Base-by-base conservation (phyloP, 1,284 basidiomycete species). In the Malassezia pachydermatis region DNA sequence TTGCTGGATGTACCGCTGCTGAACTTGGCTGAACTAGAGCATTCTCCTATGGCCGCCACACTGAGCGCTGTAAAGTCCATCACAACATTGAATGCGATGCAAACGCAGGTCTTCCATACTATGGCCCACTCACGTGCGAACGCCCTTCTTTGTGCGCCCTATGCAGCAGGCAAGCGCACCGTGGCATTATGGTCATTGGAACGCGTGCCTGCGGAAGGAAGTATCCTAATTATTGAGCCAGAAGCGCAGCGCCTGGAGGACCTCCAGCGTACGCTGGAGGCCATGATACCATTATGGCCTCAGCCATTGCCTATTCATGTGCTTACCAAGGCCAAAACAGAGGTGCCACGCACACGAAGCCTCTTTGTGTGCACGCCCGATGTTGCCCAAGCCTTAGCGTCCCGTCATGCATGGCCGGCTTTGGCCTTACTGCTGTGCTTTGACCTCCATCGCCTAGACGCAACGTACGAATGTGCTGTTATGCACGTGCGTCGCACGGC, bases 41-140 rank as follows among this genome's bases (percentile, higher is more conserved):
- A 8, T 76, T 76, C 8, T 65, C 85, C 17, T 32, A 34, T 65
- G 1, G 30, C 42, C 7, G 49, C 56, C 29, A 54, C 53, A 29
- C 40, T 59, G 11, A 44, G 57, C 8, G 37, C 40, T 25, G 52
- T 57, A 58, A 71, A 76, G 14, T 62, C 75, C 36, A 62, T 77
- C 29, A 75, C 75, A 24, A 78, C 79, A 32, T 78, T 94, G 69
- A 95, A 92, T 64, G 80, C 82, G 1, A 80, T 96, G 4, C 92
- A 98, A 70, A 88, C 86, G 1, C 94, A 96, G 63, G 76, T 79
- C 3, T 86, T 86, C 72, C 96, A 94, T 84, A 81, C 81, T 38
- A 62, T 88, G 16, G 76, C 83, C 45, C 81, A 84, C 62, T 84
- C 85, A 1, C 75, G 77, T 37, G 74, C 78, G 35, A 86, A 90